A percentile compares a stretch with the other conserved stretches of the same genome.
Conservation (phyloP, 805 yeast species). For the Candida tammaniensis region DNA sequence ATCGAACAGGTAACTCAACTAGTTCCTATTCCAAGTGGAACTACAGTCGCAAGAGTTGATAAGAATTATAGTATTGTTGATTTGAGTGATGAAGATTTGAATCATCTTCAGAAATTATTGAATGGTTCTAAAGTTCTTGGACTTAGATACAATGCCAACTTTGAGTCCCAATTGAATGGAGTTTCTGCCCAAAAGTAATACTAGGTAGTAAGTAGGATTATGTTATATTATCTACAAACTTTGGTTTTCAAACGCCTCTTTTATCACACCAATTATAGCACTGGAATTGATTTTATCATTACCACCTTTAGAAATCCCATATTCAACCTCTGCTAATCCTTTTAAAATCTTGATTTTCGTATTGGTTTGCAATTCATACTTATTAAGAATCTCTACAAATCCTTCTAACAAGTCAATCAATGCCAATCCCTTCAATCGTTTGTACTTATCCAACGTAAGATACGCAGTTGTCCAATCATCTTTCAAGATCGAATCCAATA, state of each 20-base stretch:
- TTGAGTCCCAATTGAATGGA: not conserved
- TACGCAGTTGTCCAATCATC: slow-evolving; percentile 87
- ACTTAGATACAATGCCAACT: slow-evolving; percentile 1
- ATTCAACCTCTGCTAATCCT: slow-evolving; percentile 84
- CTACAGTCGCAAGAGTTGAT: slow-evolving; percentile 54
- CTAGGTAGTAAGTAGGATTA: not conserved
- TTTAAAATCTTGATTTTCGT: slow-evolving; percentile 65
- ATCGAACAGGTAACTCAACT: slow-evolving; percentile 47
- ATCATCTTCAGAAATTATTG: slow-evolving; percentile 37
- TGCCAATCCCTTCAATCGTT: slow-evolving; percentile 80
- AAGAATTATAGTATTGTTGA: slow-evolving; percentile 52
- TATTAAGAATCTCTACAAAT: slow-evolving; percentile 65
- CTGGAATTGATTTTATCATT: slow-evolving; percentile 85
- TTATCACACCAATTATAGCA: slow-evolving; percentile 85
- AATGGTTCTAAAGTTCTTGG: not conserved
- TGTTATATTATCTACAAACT: too few species aligned
- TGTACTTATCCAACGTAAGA: slow-evolving; percentile 61
- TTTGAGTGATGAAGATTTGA: slow-evolving; percentile 55
- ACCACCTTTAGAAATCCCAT: slow-evolving; percentile 89
- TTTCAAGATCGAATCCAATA: slow-evolving; percentile 71
- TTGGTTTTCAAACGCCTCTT: slow-evolving; percentile 62
- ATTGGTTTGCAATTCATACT: slow-evolving; percentile 59
- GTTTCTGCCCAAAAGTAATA: too few species aligned
- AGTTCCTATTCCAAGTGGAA: slow-evolving; percentile 79
- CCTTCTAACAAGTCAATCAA: slow-evolving; percentile 80